phyloP scores from a whole-genome alignment of 1,284 basidiomycete genomes.

The Microbotryum intermedium region DNA sequence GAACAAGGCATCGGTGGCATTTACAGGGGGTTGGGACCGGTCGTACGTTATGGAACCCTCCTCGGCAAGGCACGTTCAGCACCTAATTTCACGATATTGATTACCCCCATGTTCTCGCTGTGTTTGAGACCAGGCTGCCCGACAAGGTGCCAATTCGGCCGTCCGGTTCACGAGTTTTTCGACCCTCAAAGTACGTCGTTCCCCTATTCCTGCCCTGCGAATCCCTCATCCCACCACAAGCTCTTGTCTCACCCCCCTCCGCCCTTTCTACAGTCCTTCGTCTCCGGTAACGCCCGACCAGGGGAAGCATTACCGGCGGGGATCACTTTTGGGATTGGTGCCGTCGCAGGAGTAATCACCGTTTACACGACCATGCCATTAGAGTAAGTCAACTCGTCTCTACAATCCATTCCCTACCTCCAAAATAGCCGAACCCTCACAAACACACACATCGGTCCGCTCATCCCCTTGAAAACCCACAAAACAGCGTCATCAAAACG shows the following conservation, averaged over 20 bases:
- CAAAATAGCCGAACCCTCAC: too few relatives aligned
- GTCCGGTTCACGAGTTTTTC: conserved; percentile 94
- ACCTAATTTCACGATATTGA: neutral
- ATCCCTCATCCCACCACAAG: neutral
- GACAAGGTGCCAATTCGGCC: conserved; percentile 94
- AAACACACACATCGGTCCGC: too few relatives aligned
- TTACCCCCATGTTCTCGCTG: neutral
- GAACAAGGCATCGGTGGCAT: conserved; percentile 72
- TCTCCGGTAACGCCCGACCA: conserved; percentile 71
- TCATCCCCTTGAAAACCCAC: too few relatives aligned
- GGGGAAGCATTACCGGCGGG: conserved; percentile 76
- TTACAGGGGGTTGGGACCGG: conserved; percentile 88
- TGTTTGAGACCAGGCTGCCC: conserved; percentile 62
- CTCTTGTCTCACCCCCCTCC: neutral
- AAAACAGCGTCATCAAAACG: conserved; percentile 80
- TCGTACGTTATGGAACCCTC: conserved; percentile 53
- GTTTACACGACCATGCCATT: conserved; percentile 89
- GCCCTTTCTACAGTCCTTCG: conserved; percentile 51
- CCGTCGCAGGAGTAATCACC: conserved; percentile 84
- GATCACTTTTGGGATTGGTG: conserved; percentile 91
- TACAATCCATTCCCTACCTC: conserved; percentile 2
- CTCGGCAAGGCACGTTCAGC: neutral
- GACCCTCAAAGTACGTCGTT: conserved; percentile 56
- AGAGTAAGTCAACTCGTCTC: conserved; percentile 55
- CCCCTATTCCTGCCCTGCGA: neutral